Evolutionary conservation across 257 asterid genomes (phyloP), one percentile per base, ranked within the genome.

Genomic region (Buddleja alternifolia): DNA sequence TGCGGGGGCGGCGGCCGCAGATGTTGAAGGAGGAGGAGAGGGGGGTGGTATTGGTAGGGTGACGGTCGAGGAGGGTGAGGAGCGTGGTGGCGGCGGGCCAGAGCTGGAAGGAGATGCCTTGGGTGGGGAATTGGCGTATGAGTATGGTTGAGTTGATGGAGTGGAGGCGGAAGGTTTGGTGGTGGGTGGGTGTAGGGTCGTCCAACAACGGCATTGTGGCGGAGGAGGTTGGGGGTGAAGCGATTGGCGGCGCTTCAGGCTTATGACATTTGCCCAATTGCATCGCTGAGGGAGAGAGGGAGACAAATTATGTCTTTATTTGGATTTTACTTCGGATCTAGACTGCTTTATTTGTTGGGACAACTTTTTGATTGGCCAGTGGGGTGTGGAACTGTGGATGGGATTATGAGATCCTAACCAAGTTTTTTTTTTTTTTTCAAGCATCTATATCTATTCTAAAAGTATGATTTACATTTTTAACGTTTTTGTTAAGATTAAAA

Each of bases 1-100:
- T 41, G 70, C 90, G 89, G 76, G 73, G 82, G 57, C 70, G 84
- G 55, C 55, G 80, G 62, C 11, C 9, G 42, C 46, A 0, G 65
- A 58, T 24, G 58, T 39, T 20, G 68, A 74, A 41, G 2, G 82
- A 42, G 74, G 67, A 11, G 63, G 81, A 60, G 68, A 88, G 70
- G n/a, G 78, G 58, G 17, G 46, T 10, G 60, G 58, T 10, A 16
- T 24, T 41, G 20, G 7, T 6, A 52, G 10, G 68, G 75, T 17
- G 77, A 74, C 64, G 60, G 72, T 93, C 92, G 64, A 93, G 87
- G 81, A 93, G 86, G 82, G 54, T 58, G 71, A 90, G 72, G 63
- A 93, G 90, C 19, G 95, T 15, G 71, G 81, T 64, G 62, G 98
- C 95, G 29, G 95, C 98, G 4, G 98, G 97, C 98, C 98, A 93